A percentile compares a stretch with the other conserved stretches of the same genome.
Evolutionary conservation across 176 grass and related monocot species (phyloP).

Genomic region (Oryza punctata): DNA sequence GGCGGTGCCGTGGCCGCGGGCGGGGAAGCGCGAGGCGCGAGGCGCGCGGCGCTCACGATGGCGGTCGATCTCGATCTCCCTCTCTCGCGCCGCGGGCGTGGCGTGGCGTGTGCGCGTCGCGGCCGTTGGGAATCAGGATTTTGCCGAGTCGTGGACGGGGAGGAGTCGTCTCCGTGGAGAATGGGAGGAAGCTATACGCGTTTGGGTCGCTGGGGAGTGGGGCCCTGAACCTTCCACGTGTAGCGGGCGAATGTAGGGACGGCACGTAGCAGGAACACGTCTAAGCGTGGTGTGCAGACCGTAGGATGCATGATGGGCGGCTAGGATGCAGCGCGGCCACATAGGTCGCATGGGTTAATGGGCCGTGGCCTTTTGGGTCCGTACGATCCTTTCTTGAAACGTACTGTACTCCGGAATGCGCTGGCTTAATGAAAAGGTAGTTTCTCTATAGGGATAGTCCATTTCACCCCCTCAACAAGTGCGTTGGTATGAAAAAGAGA

Average conservation of each 20-base stretch:
- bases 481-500: no score
- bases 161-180: constrained; percentile 18
- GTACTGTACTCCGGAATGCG: no score
- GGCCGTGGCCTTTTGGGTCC: no score
- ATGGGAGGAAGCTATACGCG: neutral
- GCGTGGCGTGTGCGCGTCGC: neutral
- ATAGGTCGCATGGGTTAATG: no score
- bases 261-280: constrained; percentile 2
- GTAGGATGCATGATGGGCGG: neutral
- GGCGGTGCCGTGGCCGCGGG: constrained; percentile 55
- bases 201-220: neutral
- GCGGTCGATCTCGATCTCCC: neutral
- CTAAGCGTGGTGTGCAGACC: neutral
- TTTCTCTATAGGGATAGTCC: no score
- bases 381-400: no score
- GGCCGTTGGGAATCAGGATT: neutral
- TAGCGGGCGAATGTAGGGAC: neutral
- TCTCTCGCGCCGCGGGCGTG: no score
- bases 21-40: constrained; percentile 41
- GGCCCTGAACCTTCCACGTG: constrained; percentile 11
- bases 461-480: no score
- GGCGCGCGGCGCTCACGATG: neutral
- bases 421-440: no score
- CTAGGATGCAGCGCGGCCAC: neutral
- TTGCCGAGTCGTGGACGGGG: neutral